Percentiles rank a stretch among this genome's conserved stretches.
phyloP scores from a whole-genome alignment of 148 eudicot genomes.

The Rhododendron henanense region DNA sequence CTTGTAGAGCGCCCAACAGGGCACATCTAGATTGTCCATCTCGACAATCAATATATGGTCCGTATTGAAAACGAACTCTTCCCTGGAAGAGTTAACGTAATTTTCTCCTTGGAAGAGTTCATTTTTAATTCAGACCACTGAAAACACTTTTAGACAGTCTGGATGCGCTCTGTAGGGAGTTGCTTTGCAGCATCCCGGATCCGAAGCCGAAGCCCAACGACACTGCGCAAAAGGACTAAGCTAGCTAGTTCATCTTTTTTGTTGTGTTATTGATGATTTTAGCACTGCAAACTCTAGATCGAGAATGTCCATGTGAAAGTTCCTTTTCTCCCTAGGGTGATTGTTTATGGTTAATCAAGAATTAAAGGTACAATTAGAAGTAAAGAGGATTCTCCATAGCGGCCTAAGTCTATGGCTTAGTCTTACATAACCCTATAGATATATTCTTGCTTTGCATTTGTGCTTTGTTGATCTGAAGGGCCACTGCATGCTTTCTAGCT shows the following conservation, averaged over 20 bases:
- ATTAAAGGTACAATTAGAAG: conserved; percentile 3
- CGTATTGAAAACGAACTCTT: too few species aligned
- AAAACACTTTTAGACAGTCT: too few species aligned
- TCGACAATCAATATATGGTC: too few species aligned
- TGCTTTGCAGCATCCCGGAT: too few species aligned
- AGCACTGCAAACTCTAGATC: not conserved
- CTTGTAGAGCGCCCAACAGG: too few species aligned
- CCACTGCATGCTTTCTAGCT: conserved; percentile 8
- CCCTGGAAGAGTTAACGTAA: too few species aligned
- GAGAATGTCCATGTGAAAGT: conserved; percentile 10
- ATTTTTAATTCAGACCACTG: too few species aligned
- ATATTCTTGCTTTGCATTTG: conserved; percentile 6
- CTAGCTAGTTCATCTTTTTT: not conserved
- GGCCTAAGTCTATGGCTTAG: not conserved
- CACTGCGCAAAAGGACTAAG: not conserved
- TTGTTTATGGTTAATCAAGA: conserved; percentile 2
- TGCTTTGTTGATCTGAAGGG: conserved; percentile 7
- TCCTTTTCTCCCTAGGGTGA: not conserved
- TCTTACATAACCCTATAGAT: not conserved
- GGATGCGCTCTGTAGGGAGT: too few species aligned
- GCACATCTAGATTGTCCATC: too few species aligned
- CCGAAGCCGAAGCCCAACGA: too few species aligned
- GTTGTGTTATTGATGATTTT: not conserved
- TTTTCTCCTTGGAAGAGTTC: too few species aligned
- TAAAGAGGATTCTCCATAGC: conserved; percentile 16